phyloP scores from a whole-genome alignment of 805 yeast species.

The Clavispora fructus region DNA sequence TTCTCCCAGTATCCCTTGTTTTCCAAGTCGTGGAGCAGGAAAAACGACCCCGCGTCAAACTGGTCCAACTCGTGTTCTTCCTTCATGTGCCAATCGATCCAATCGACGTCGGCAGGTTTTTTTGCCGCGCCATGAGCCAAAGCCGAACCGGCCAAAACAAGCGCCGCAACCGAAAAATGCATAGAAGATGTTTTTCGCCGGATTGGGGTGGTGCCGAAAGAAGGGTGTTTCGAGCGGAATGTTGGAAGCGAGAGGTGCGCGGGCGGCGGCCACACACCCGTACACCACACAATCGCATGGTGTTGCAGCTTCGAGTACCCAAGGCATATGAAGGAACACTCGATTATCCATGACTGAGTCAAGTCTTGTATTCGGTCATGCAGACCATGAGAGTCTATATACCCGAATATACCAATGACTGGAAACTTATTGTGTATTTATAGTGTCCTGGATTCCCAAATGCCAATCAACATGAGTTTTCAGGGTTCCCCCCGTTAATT shows the following conservation, averaged over 20 bases:
- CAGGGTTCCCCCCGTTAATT: too few species aligned
- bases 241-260: too few species aligned
- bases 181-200: not conserved
- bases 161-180: not conserved
- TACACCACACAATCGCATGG: not conserved
- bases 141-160: not conserved
- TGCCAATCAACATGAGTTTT: too few species aligned
- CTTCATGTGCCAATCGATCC: slow-evolving; percentile 90
- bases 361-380: too few species aligned
- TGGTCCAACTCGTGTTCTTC: slow-evolving; percentile 77
- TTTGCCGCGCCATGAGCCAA: not conserved
- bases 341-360: too few species aligned
- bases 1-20: slow-evolving; percentile 51
- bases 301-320: too few species aligned
- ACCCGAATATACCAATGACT: too few species aligned
- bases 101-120: slow-evolving; percentile 39
- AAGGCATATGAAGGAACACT: too few species aligned
- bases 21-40: slow-evolving; percentile 71
- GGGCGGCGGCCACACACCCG: not conserved
- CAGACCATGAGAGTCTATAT: too few species aligned
- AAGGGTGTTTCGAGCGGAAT: too few species aligned
- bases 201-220: not conserved
- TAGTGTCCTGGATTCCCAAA: too few species aligned
- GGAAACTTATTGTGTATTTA: too few species aligned
- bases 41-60: slow-evolving; percentile 71